Percentiles rank a stretch among this genome's conserved stretches.
Conservation (phyloP, 495 filamentous ascomycete genomes). For the Penicillium egyptiacum region DNA sequence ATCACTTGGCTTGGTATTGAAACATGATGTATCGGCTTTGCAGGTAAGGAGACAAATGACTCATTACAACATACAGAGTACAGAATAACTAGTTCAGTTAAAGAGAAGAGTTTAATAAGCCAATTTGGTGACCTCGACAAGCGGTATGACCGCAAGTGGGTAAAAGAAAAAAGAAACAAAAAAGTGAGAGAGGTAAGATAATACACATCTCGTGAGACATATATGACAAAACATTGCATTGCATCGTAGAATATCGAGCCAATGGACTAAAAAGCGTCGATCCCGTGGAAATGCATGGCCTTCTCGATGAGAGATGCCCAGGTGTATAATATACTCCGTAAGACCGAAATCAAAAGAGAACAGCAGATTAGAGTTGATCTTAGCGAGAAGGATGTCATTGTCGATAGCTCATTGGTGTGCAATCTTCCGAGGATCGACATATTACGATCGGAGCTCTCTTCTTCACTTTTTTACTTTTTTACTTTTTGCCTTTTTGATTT, state of each 20-base stretch:
- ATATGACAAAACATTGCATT: conserved; percentile 11
- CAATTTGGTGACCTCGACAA: not conserved
- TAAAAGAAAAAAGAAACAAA: not conserved
- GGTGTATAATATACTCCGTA: no score
- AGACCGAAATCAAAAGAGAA: not conserved
- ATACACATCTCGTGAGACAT: not conserved
- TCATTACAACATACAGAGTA: not conserved
- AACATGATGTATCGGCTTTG: conserved; percentile 7
- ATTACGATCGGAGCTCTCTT: conserved; percentile 30
- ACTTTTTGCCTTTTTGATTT: not conserved
- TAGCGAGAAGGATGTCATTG: conserved; percentile 30
- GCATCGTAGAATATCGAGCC: conserved; percentile 37
- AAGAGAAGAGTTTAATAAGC: not conserved
- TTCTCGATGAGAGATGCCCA: no score
- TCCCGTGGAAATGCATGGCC: not conserved
- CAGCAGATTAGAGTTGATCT: conserved; percentile 28
- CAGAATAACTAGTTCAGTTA: no score
- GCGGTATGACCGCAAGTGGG: not conserved
- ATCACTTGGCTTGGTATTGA: not conserved
- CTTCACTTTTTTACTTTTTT: not conserved
- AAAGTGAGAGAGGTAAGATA: not conserved
- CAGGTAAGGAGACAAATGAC: not conserved
- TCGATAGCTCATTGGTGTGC: conserved; percentile 34
- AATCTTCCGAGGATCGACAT: conserved; percentile 44
- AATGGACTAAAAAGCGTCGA: conserved; percentile 18